Percentiles rank a stretch among this genome's conserved stretches.
Conservation (phyloP, 805 yeast species). For the Candida chilensis region DNA sequence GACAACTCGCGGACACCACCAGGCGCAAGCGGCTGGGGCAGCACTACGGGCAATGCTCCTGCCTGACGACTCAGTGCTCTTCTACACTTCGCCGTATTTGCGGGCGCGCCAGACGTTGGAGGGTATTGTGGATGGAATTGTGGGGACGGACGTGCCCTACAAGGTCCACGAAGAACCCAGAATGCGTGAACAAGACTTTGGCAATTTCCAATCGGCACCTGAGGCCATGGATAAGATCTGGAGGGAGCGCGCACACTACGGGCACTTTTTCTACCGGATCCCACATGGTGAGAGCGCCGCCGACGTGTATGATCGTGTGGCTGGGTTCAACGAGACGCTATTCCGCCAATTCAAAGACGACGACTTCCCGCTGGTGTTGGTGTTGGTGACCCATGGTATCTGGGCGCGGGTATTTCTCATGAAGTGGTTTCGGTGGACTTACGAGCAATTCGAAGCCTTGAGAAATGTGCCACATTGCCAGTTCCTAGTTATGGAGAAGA, state of each 20-base stretch:
- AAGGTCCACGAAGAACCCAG: conserved; percentile 79
- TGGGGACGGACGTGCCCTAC: conserved; percentile 32
- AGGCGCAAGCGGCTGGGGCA: conserved; percentile 52
- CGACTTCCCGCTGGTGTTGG: conserved; percentile 71
- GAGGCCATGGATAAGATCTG: conserved; percentile 76
- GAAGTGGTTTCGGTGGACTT: conserved; percentile 94
- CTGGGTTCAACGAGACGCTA: conserved; percentile 82
- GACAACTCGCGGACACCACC: conserved; percentile 61
- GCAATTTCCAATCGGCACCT: conserved; percentile 76
- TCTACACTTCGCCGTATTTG: conserved; percentile 81
- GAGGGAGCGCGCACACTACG: conserved; percentile 81
- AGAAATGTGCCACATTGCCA: conserved; percentile 82
- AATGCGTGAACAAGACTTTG: conserved; percentile 91
- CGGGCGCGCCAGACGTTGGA: conserved; percentile 81
- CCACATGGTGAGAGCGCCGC: conserved; percentile 96
- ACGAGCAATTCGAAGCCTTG: conserved; percentile 78
- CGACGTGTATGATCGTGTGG: conserved; percentile 86
- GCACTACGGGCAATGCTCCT: conserved; percentile 32
- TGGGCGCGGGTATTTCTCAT: conserved; percentile 89
- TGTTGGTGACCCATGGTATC: conserved; percentile 87
- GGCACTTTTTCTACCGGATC: conserved; percentile 81
- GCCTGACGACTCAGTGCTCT: conserved; percentile 51
- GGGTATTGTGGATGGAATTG: conserved; percentile 52
- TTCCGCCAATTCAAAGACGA: conserved; percentile 69
- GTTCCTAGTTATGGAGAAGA: conserved; percentile 68